phyloP scores from a whole-genome alignment of 495 filamentous ascomycete genomes.

The Trichocladium uniseriatum region DNA sequence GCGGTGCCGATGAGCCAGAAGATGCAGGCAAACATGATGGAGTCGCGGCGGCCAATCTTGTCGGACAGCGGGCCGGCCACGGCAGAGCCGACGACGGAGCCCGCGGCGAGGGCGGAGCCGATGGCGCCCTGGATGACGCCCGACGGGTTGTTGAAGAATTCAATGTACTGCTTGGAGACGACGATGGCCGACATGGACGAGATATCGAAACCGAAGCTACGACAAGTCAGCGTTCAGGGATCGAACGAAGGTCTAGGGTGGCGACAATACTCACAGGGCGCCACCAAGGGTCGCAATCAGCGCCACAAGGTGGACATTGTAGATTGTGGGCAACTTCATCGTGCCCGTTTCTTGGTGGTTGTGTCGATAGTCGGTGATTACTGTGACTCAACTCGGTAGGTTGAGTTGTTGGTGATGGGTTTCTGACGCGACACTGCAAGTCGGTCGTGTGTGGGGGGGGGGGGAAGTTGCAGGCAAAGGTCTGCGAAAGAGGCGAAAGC shows the following conservation, averaged over 20 bases:
- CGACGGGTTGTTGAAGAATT: conserved; percentile 57
- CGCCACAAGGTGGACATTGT: conserved; percentile 56
- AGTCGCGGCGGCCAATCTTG: conserved; percentile 52
- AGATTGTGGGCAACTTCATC: conserved; percentile 39
- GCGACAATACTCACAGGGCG: conserved; percentile 41
- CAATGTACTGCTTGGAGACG: conserved; percentile 56
- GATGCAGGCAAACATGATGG: conserved; percentile 56
- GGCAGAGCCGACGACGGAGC: conserved; percentile 14
- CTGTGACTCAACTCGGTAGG: too few relatives aligned
- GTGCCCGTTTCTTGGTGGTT: neutral
- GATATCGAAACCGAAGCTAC: conserved; percentile 49
- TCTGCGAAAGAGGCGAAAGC: too few relatives aligned
- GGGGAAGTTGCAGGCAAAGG: too few relatives aligned
- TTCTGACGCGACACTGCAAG: too few relatives aligned
- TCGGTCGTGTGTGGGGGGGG: too few relatives aligned
- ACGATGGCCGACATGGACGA: conserved; percentile 67
- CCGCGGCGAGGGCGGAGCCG: conserved; percentile 31
- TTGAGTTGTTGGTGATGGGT: too few relatives aligned
- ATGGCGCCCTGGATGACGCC: conserved; percentile 57
- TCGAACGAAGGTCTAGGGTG: too few relatives aligned
- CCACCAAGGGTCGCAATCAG: conserved; percentile 53
- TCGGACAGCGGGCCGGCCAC: conserved; percentile 39
- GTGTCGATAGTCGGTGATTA: too few relatives aligned
- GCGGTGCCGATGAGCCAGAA: conserved; percentile 65
- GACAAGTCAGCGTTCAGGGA: too few relatives aligned